Evolutionary conservation across 2,329 filamentous ascomycete genomes (phyloP).

Genomic region (Ophiocordyceps camponoti-leonardi): DNA sequence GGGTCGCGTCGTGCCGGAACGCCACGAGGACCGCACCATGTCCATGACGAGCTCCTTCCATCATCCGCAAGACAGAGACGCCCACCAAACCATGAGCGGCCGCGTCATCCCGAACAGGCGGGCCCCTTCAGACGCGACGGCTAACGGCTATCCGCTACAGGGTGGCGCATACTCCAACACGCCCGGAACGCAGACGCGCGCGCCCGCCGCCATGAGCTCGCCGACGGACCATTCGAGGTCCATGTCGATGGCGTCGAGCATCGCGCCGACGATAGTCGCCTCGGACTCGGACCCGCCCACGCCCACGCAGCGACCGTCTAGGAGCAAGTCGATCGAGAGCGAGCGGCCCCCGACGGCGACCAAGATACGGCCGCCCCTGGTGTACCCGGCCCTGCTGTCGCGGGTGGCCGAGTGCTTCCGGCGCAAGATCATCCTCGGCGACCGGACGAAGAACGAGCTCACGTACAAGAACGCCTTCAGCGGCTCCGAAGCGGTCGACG

Average conservation of each 20-base stretch:
- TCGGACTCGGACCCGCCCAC: slow-evolving; percentile 34
- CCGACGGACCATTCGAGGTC: slow-evolving; percentile 43
- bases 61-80: slow-evolving; percentile 52
- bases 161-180: slow-evolving; percentile 23
- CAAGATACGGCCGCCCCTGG: slow-evolving; percentile 59
- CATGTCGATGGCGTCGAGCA: slow-evolving; percentile 86
- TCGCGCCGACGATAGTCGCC: slow-evolving; percentile 51
- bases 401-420: slow-evolving; percentile 84
- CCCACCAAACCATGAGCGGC: slow-evolving; percentile 87
- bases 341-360: slow-evolving; percentile 37
- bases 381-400: slow-evolving; percentile 89
- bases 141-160: slow-evolving; percentile 17
- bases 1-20: slow-evolving; percentile 77
- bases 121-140: slow-evolving; percentile 23
- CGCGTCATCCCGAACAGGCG: slow-evolving; percentile 66
- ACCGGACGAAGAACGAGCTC: slow-evolving; percentile 89
- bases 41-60: slow-evolving; percentile 62
- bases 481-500: slow-evolving; percentile 85
- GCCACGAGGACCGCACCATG: slow-evolving; percentile 87
- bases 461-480: slow-evolving; percentile 97
- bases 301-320: slow-evolving; percentile 39
- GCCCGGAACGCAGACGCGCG: slow-evolving; percentile 37
- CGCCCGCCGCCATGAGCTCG: slow-evolving; percentile 45
- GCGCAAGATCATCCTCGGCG: slow-evolving; percentile 69
- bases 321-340: slow-evolving; percentile 35